These are phyloP conservation scores for Aquilaria malaccensis DNA, from an alignment of 345 rosid species.

Conservation along the genomic window DNA sequence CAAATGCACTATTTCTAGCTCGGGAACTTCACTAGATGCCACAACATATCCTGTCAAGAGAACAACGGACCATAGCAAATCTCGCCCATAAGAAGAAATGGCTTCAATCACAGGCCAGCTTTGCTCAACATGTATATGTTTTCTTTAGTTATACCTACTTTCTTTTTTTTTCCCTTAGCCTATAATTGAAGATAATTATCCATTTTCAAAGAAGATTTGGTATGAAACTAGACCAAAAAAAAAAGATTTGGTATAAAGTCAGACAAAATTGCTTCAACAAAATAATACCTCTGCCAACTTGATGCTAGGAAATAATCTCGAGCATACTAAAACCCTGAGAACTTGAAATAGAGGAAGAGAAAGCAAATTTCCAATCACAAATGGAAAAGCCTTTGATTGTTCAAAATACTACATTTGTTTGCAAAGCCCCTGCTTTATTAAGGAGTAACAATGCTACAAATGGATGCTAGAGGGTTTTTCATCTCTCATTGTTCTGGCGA, in stretches of 20 bases:
- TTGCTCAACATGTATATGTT: constrained; percentile 90
- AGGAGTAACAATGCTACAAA: too few relatives aligned
- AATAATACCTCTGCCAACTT: constrained; percentile 66
- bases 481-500: too few relatives aligned
- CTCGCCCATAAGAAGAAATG: constrained; percentile 83
- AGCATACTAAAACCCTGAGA: too few relatives aligned
- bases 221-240: not conserved
- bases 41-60: too few relatives aligned
- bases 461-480: too few relatives aligned
- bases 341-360: too few relatives aligned
- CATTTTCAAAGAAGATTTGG: constrained; percentile 10
- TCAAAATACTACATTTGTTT: too few relatives aligned
- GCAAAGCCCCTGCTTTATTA: too few relatives aligned
- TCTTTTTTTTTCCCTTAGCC: constrained; percentile 79
- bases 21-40: constrained; percentile 1
- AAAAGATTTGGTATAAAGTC: not conserved
- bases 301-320: constrained; percentile 17
- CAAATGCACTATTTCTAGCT: constrained; percentile 7
- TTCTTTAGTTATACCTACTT: constrained; percentile 77
- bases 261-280: constrained; percentile 17
- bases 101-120: constrained; percentile 89
- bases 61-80: not conserved
- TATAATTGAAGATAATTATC: constrained; percentile 20
- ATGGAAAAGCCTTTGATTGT: too few relatives aligned
- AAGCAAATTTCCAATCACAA: too few relatives aligned